These are phyloP conservation scores for Penicillium sp. DNA, from an alignment of 2,329 filamentous ascomycete species.

Conservation along the genomic window DNA sequence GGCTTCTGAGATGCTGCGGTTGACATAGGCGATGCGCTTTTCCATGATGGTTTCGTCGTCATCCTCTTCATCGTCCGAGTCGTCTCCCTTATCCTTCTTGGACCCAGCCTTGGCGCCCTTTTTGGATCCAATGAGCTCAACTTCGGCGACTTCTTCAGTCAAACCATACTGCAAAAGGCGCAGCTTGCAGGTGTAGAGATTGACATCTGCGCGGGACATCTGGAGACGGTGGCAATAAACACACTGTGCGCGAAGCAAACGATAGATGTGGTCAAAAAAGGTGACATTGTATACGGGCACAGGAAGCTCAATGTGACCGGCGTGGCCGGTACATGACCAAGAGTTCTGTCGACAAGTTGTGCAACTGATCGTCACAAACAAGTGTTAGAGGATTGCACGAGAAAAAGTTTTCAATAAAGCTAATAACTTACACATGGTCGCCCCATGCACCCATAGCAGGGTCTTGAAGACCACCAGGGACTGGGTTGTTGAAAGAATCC, in stretches of 20 bases:
- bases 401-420: conserved; percentile 5
- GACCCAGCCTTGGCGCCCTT: conserved; percentile 46
- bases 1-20: conserved; percentile 64
- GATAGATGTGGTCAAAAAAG: conserved; percentile 88
- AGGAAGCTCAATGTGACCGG: conserved; percentile 91
- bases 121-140: conserved; percentile 52
- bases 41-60: conserved; percentile 51
- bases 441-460: conserved; percentile 86
- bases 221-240: conserved; percentile 86
- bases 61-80: conserved; percentile 65
- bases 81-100: conserved; percentile 52
- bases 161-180: conserved; percentile 82
- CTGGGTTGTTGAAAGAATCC: conserved; percentile 83
- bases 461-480: conserved; percentile 90
- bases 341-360: conserved; percentile 85
- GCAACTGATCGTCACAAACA: conserved; percentile 59
- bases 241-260: conserved; percentile 82
- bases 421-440: conserved; percentile 67
- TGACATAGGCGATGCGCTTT: conserved; percentile 67
- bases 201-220: conserved; percentile 71
- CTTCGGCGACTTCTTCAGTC: conserved; percentile 62
- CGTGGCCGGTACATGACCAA: conserved; percentile 82
- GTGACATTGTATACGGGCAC: conserved; percentile 94
- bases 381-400: conserved; percentile 12
- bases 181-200: conserved; percentile 79